phyloP scores from a whole-genome alignment of 1,284 basidiomycete genomes.

The Bondarzewia mesenterica region DNA sequence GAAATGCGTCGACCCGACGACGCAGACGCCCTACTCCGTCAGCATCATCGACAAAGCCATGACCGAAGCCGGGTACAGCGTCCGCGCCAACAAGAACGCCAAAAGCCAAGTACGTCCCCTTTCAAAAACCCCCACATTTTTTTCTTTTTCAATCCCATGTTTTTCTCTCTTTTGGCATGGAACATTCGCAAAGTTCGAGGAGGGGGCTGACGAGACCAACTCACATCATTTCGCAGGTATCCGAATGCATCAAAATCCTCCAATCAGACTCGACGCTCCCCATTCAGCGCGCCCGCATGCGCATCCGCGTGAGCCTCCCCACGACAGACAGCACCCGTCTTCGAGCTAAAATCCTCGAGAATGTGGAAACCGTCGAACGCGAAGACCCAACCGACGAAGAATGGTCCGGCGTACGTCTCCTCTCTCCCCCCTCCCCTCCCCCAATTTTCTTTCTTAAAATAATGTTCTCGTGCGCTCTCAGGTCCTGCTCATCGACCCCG shows the following conservation, averaged over 20 bases:
- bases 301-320: conserved; percentile 79
- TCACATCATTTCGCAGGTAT: conserved; percentile 73
- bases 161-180: background rate
- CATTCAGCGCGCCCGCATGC: conserved; percentile 90
- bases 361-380: conserved; percentile 80
- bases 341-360: conserved; percentile 64
- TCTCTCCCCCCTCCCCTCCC: background rate
- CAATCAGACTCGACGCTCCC: conserved; percentile 79
- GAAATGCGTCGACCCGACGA: conserved; percentile 91
- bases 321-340: conserved; percentile 65
- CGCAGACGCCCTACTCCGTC: conserved; percentile 86
- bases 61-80: conserved; percentile 88
- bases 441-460: background rate
- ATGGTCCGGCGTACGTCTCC: conserved; percentile 76
- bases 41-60: conserved; percentile 98
- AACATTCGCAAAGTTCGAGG: background rate
- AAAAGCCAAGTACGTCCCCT: conserved; percentile 75
- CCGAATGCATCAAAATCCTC: conserved; percentile 85
- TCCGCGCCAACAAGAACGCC: conserved; percentile 83
- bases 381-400: conserved; percentile 71
- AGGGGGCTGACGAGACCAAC: background rate
- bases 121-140: background rate
- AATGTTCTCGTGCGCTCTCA: conserved; percentile 22
- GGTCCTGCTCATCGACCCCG: conserved; percentile 90
- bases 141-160: background rate